Base-by-base conservation (phyloP, 345 rosid genomes). In the Camelina neglecta region DNA sequence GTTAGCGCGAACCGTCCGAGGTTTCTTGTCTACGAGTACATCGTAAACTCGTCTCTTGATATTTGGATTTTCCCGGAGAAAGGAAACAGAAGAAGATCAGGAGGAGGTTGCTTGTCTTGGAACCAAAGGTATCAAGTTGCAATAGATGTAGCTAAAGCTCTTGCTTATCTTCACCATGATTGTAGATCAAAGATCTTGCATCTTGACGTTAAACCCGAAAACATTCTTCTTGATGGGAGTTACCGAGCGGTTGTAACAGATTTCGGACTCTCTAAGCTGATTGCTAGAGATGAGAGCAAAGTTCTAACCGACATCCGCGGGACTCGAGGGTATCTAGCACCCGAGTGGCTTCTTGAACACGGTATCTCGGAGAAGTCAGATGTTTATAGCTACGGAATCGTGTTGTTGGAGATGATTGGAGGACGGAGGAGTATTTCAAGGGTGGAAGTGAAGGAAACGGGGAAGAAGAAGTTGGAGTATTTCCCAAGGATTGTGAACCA, bases 61-160 rank as follows among this genome's bases (percentile, higher is more conserved):
- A 42, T 63, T 12, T 92, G 97, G 97, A 92, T 89, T 11, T 88
- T 89, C 70, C 82, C 76, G 11, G 35, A 36, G 0, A 73, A 35
- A 41, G 69, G 59, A 44, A 59, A 74, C 35, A 78, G 74, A 45
- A 75, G 51, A 7, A 75, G 53, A 6, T 69, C 58, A 0, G 76
- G 87, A 8, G 96, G 88, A 6, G 95, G 98, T 16, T 90, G 95
- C 75, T 79, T 90, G 79, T 74, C 96, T 0, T 92, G 95, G 93
- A 65, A 80, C 33, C 82, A 80, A 47, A 88, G 96, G 85, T 86
- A 77, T 48, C 83, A 73, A 75, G 87, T 87, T 8, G 92, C 88
- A 0, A 64, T 88, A 1, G 97, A 88, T 56, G 86, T 92, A 60
- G 93, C 95, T 2, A 86, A 81, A 47, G 97, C 88, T 4, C 85